phyloP scores from a whole-genome alignment of 306 rosid genomes.

The Vachellia pachyceras region DNA sequence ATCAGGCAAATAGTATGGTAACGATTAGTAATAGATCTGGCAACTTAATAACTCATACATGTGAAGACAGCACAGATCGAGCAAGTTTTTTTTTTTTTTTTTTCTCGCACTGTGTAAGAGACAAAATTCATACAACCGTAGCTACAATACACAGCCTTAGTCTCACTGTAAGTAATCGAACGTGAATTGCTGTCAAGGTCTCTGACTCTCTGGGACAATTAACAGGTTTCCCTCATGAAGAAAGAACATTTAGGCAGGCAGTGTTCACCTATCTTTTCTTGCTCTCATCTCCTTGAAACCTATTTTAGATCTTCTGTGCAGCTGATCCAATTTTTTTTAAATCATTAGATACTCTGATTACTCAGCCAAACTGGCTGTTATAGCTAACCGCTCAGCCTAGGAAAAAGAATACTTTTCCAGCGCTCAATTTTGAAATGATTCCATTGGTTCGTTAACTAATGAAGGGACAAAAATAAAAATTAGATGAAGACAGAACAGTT shows the following conservation, averaged over 20 bases:
- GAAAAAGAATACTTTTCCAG: not conserved
- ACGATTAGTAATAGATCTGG: not conserved
- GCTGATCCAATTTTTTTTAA: not conserved
- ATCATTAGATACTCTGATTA: not conserved
- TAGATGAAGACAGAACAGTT: not conserved
- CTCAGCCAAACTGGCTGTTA: not conserved
- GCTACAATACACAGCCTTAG: not conserved
- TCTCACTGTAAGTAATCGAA: not conserved
- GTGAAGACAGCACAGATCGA: not conserved
- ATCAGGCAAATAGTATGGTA: not conserved
- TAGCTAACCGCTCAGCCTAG: not conserved
- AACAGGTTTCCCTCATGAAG: not conserved
- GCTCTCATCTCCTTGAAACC: not conserved
- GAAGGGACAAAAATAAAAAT: not conserved
- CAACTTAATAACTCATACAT: not conserved
- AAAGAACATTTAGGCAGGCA: not conserved
- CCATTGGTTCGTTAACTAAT: not conserved
- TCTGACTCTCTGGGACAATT: not conserved
- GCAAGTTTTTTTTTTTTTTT: too few relatives aligned
- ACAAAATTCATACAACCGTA: conserved; percentile 5
- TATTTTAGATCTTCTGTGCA: not conserved
- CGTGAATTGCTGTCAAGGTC: not conserved
- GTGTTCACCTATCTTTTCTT: not conserved
- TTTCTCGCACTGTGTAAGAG: not conserved
- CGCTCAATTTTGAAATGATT: not conserved